Base-by-base conservation (phyloP, 176 grass and related monocot species). In the Eremochloa ophiuroides region DNA sequence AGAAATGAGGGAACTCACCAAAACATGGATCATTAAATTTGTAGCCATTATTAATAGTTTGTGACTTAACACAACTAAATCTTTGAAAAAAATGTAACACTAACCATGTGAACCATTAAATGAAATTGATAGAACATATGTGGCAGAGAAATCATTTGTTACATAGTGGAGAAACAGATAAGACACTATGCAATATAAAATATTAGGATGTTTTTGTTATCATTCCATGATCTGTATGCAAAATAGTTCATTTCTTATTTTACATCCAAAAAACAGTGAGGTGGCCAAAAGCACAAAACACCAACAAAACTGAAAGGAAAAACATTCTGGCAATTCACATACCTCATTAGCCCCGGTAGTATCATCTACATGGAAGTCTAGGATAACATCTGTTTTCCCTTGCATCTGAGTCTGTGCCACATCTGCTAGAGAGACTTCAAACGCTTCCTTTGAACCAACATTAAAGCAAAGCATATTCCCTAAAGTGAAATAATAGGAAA, bases 351-450 rank as follows among this genome's bases (percentile, higher is more conserved):
- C 92, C 40, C 92, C 92, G 69, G 95, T 94, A 82, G 95, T 98
- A 86, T 98, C 95, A 91, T 98, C 95, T 18, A 98, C 86, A 80
- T 95, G 95, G 75, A 98, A 98, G 70, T 98, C 95, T 35, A 98
- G 86, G 61, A 93, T 78, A 50, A 93, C 92, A 82, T 98, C 92
- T 83, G 92, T 98, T 86, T 98, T 98, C 67, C 92, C 95, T 87
- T 98, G 95, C 84, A 95, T 77, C 71, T 95, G 95, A 35, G 86
- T 86, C 75, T 95, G 95, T 15, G 95, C 85, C 80, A 98, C 95
- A 84, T 98, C 95, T 37, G 95, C 92, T 87, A 98, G 62, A 79
- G 95, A 98, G 48, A 95, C 83, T 62, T 98, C 90, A 91, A 98
- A 95, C 79, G 92, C 92, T 86, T 98, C 92, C 67, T 95, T 89